Evolutionary conservation across 2,329 filamentous ascomycete genomes (phyloP).

Genomic region (Alternaria alternata): DNA sequence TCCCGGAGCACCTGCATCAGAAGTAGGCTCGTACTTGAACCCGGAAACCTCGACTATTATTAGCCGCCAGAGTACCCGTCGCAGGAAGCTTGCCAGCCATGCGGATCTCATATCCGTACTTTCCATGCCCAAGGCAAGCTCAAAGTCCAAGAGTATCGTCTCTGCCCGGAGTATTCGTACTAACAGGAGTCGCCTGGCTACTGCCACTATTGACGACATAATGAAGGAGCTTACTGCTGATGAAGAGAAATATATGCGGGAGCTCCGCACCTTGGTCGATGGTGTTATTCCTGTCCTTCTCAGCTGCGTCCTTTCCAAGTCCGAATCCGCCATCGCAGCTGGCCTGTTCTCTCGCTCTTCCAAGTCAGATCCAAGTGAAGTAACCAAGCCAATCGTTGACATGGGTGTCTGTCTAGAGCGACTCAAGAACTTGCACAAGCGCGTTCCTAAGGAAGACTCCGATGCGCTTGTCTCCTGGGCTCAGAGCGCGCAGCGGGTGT

Average conservation of each 20-base stretch:
- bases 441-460: conserved; percentile 77
- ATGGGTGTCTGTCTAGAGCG: conserved; percentile 93
- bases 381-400: conserved; percentile 87
- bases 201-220: conserved; percentile 76
- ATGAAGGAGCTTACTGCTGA: conserved; percentile 83
- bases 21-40: conserved; percentile 40
- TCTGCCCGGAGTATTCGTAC: conserved; percentile 82
- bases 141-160: conserved; percentile 72
- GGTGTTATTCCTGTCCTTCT: conserved; percentile 94
- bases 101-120: conserved; percentile 93
- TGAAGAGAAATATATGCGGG: conserved; percentile 86
- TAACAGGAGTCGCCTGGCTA: conserved; percentile 70
- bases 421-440: conserved; percentile 79
- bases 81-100: conserved; percentile 82
- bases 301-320: conserved; percentile 80
- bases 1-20: conserved; percentile 37
- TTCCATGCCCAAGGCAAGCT: conserved; percentile 71
- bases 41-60: conserved; percentile 48
- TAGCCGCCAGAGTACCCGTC: conserved; percentile 59
- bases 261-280: conserved; percentile 91
- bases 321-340: conserved; percentile 68
- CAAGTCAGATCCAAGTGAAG: conserved; percentile 64
- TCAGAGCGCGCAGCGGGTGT: conserved; percentile 77
- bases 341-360: conserved; percentile 72
- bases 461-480: conserved; percentile 82